Base-by-base conservation (phyloP, 306 rosid species). In the Fragaria vesca region DNA sequence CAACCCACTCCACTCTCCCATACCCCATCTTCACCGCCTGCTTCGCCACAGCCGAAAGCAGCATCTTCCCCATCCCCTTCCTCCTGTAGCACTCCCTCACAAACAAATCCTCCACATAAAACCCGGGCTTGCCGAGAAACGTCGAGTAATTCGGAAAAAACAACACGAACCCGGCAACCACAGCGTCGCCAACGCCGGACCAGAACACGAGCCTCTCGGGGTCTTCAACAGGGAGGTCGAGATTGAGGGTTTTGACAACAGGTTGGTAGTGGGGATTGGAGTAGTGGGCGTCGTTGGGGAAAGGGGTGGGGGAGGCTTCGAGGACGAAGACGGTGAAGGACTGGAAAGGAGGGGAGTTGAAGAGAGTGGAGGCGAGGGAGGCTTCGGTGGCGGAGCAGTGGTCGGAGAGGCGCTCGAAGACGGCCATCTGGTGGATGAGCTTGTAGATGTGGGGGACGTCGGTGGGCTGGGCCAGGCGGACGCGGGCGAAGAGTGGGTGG, bases 11-110 rank as follows among this genome's bases (percentile, higher is more conserved):
- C 54, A 92, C 98, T 63, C 96, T 88, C 20, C 96, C 97, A 60
- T 88, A 92, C 8, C 89, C 96, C 98, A 92, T 90, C 83, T 81
- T 86, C 87, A 91, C 98, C 5, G 98, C 98, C 54, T 94, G 98
- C 40, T 76, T 88, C 3, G 96, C 97, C 78, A 94, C 97, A 9
- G 92, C 88, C 0, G 93, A 81, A 1, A 92, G 85, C 71, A 94
- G 71, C 84, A 86, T 82, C 43, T 69, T 90, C 62, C 98, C 94
- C 3, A 94, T 34, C 55, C 98, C 96, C 21, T 87, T 94, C 83
- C 98, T 88, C 69, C 97, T 61, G 13, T 90, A 94, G 60, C 93
- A 84, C 80, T 89, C 96, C 68, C 98, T 88, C 69, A 94, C 94
- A 63, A 90, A 90, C 72, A 94, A 3, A 74, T 92, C 94, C 86